Percentiles rank a stretch among this genome's conserved stretches.
phyloP scores from a whole-genome alignment of 768 basidiomycete genomes.

The Mycena chlorophos region DNA sequence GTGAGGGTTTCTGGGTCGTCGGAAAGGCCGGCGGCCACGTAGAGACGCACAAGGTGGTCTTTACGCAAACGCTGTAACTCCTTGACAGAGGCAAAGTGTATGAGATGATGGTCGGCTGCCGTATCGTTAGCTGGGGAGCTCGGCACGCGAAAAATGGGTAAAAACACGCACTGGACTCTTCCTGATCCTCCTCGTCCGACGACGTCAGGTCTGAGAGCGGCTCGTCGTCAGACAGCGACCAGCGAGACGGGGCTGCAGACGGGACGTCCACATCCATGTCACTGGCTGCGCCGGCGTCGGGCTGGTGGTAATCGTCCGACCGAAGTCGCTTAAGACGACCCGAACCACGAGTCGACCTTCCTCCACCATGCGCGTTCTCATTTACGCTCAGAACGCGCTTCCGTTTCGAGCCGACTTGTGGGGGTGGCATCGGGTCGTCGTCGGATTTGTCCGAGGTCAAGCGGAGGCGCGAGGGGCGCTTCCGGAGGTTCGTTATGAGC shows the following conservation, averaged over 20 bases:
- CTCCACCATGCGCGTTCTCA: constrained; percentile 63
- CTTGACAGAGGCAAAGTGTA: constrained; percentile 61
- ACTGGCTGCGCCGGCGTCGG: constrained; percentile 41
- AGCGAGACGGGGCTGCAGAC: constrained; percentile 27
- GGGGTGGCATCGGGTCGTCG: constrained; percentile 39
- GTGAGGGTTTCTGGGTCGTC: constrained; percentile 69
- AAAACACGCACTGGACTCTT: constrained; percentile 45
- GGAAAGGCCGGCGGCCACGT: constrained; percentile 59
- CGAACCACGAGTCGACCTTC: constrained; percentile 53
- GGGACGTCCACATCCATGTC: constrained; percentile 70
- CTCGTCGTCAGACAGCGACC: constrained; percentile 31
- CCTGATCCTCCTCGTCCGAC: constrained; percentile 36
- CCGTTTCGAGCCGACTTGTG: constrained; percentile 64
- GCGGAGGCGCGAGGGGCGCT: too few relatives aligned
- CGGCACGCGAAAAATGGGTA: constrained; percentile 16
- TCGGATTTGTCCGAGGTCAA: constrained; percentile 41
- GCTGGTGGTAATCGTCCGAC: constrained; percentile 30
- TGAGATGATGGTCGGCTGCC: too few relatives aligned
- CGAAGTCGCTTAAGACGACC: constrained; percentile 59
- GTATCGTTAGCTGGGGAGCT: too few relatives aligned
- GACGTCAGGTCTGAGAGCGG: constrained; percentile 27
- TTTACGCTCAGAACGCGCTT: constrained; percentile 76
- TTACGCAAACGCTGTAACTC: constrained; percentile 72
- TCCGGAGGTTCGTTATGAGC: constrained; percentile 72
- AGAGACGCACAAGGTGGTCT: constrained; percentile 68